Base-by-base conservation (phyloP, 495 filamentous ascomycete species). In the Bathelium albidoporum region DNA sequence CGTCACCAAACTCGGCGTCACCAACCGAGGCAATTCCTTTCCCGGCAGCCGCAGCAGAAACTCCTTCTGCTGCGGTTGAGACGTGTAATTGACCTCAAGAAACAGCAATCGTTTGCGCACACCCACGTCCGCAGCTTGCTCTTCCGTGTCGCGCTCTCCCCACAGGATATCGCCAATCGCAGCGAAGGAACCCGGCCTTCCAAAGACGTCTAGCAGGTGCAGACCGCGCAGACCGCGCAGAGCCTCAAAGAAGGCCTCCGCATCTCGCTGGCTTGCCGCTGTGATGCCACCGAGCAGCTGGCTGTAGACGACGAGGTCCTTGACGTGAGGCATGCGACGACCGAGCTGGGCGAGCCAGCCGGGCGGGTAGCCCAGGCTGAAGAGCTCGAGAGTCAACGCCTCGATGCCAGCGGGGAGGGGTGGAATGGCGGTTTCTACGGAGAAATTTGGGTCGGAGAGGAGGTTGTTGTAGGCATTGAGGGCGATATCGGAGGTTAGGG, bases 151-250 rank as follows among this genome's bases (percentile, higher is more conserved):
- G 12, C 34, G 16, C 29, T 20, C 29, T 1, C 14, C 29, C 34
- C 34, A 44, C 24, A 70, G 34, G 14, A 63, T 64, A 18, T 58
- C 44, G 24, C 49, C 63, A 1, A 75, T 12, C 0, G 59, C 59
- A 1, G 12, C 11, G 43, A 73, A 71, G 63, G 77, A 74, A 5
- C 69, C 69, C 11, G 71, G 64, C 53, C 67, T 64, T 16, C 65
- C 70, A 45, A 79, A 79, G 24, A 74, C 73, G 63, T 79, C 77
- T 1, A 79, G 66, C 1, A 78, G 62, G 45, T 78, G 75, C 43
- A 79, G 49, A n/a, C 73, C 74, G n/a, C 69, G 61, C 32, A 77
- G 61, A 0, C 59, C 60, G 16, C 60, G 61, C 29, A 67, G 61
- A 2, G 29, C 24, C 16, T 68, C 60, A 44, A 78, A 64, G 66